Conservation (phyloP, 768 basidiomycete species). For the Ramaria sp. region DNA sequence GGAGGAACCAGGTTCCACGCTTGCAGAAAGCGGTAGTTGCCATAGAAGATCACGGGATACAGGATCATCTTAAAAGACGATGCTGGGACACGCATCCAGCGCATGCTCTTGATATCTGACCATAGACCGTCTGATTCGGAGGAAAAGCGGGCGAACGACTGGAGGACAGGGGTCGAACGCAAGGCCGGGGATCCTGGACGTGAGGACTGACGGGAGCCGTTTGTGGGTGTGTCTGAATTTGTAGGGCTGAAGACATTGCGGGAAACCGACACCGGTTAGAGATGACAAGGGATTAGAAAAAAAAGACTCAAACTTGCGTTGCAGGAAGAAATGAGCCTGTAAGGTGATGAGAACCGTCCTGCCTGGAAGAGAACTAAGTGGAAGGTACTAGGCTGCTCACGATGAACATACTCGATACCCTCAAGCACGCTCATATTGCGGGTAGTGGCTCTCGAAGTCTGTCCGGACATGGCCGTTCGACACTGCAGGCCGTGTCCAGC, state of each 20-base stretch:
- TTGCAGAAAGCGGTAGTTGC: slow-evolving; percentile 50
- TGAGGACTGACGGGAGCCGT: neutral
- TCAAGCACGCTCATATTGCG: neutral
- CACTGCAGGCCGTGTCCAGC: too few relatives aligned
- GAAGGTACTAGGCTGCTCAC: neutral
- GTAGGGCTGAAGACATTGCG: neutral
- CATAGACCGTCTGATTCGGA: slow-evolving; percentile 27
- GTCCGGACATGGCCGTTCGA: neutral
- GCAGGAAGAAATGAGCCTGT: slow-evolving; percentile 53
- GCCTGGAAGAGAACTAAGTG: slow-evolving; percentile 22
- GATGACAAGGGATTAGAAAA: neutral
- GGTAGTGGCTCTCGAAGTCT: neutral
- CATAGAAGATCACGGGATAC: slow-evolving; percentile 47
- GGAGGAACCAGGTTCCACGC: slow-evolving; percentile 32
- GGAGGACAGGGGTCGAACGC: neutral
- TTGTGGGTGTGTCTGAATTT: neutral
- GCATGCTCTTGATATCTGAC: slow-evolving; percentile 39
- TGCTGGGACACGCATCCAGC: slow-evolving; percentile 71
- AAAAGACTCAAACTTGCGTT: slow-evolving; percentile 32
- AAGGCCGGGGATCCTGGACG: neutral
- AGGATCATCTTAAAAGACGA: slow-evolving; percentile 59
- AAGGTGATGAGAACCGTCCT: slow-evolving; percentile 49
- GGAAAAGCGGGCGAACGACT: neutral
- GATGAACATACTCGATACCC: slow-evolving; percentile 6
- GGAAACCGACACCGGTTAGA: neutral